Evolutionary conservation across 2,329 filamentous ascomycete species (phyloP).

Genomic region (Chrysoporthe puriensis): DNA sequence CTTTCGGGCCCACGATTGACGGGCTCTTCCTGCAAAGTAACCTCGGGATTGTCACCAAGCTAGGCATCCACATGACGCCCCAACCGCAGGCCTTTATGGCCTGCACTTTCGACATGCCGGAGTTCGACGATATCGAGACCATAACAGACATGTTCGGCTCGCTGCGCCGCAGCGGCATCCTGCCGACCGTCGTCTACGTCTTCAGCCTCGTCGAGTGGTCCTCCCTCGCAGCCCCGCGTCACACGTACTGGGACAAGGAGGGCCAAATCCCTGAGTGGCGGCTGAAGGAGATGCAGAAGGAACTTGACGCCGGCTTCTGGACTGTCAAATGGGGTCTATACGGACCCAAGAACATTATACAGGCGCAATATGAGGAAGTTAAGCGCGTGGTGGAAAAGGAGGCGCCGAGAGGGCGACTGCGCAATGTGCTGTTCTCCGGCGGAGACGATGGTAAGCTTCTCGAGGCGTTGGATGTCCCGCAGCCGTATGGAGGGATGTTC

Average conservation of each 20-base stretch:
- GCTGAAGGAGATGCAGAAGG: constrained; percentile 45
- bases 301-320: constrained; percentile 49
- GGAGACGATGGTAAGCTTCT: constrained; percentile 43
- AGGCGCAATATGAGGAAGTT: constrained; percentile 49
- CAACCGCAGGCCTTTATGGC: constrained; percentile 51
- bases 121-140: constrained; percentile 48
- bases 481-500: constrained; percentile 40
- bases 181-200: constrained; percentile 49
- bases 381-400: constrained; percentile 39
- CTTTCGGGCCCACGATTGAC: constrained; percentile 47
- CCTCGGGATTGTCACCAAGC: constrained; percentile 58
- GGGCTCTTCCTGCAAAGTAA: constrained; percentile 58
- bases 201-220: constrained; percentile 51
- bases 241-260: constrained; percentile 47
- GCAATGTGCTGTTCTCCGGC: constrained; percentile 41
- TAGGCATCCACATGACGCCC: constrained; percentile 50
- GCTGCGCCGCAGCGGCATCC: constrained; percentile 46
- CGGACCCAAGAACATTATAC: constrained; percentile 45
- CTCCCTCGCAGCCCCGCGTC: constrained; percentile 46
- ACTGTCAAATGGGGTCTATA: constrained; percentile 50
- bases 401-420: constrained; percentile 43
- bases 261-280: constrained; percentile 51
- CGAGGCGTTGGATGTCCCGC: constrained; percentile 41
- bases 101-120: constrained; percentile 49
- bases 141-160: constrained; percentile 48